Base-by-base conservation (phyloP, 331 rosid genomes). In the Telfairia occidentalis region DNA sequence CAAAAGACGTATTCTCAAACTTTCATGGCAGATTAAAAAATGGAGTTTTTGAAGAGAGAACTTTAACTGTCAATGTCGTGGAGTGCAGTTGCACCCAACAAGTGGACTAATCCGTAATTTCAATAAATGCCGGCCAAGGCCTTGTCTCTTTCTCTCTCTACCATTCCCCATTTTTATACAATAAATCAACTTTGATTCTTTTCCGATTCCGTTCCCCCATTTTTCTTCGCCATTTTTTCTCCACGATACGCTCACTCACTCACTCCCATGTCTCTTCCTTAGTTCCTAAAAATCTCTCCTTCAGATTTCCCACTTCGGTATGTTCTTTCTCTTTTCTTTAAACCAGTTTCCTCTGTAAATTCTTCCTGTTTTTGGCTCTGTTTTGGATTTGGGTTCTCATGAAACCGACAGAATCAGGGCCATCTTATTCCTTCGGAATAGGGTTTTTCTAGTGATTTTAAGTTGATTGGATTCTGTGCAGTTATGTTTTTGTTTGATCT, bases 21-120 rank as follows among this genome's bases (percentile, higher is more conserved):
- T 52, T 52, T 9, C 29, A 52, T 21, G 28, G 26, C 28, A n/a
- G n/a, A n/a, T n/a, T n/a, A n/a, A n/a, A n/a, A n/a, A n/a, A n/a
- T n/a, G 26, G 28, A 52, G n/a, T n/a, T n/a, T n/a, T n/a, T 32
- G 3, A 32, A 32, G 3, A 32, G 5, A 32, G 1, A 48, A 48
- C 1, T 13, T 48, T 12, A 48, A 52, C 58, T 21, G 45, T 2
- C 1, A 63, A 0, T 8, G 71, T 34, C 12, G 73, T 66, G 53
- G 10, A 21, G 6, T 66, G 18, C 45, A 16, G 24, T 16, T 15
- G 23, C 48, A 21, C 34, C 18, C 21, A 38, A 40, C 35, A 42
- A 45, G 54, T 24, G 74, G 38, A 69, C 57, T 24, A 42, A 69
- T 43, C 37, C 34, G 74, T 45, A 69, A 69, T 69, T 69, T 42